Base-by-base conservation (phyloP, 2,329 filamentous ascomycete genomes). In the Hypoxylon sp. region DNA sequence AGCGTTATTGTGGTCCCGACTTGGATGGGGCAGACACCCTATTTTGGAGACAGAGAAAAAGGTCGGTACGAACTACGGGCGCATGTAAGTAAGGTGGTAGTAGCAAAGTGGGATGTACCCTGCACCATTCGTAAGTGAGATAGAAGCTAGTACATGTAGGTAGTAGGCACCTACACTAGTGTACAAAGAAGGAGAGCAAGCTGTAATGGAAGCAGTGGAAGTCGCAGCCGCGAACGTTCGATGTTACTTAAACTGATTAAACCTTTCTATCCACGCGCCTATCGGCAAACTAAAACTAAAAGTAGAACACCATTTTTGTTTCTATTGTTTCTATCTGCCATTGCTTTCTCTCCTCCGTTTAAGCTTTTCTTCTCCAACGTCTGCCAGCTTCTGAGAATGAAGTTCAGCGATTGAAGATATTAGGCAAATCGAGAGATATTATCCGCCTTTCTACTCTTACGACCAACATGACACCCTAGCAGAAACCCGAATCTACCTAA, bases 271-370 rank as follows among this genome's bases (percentile, higher is more conserved):
- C 58, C 56, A 61, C 30, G 30, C 48, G 53, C 60, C 25, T 58
- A 45, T 30, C 60, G 60, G 41, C 32, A 61, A 65, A 52, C 67
- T 70, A 70, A 61, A 65, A 52, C 67, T 70, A 70, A 67, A 69
- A 70, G 60, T 67, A 65, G 34, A 61, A 49, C 32, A 55, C 49
- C 49, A 46, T 58, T 41, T 38, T 48, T n/a, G 7, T 23, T 51
- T n/a, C 53, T 43, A 41, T 58, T 23, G 23, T 45, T 59, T 50
- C 43, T 62, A 55, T 41, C 62, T 46, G n/a, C 28, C 28, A 46
- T 13, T 63, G 43, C 41, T 41, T 56, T 59, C 41, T 38, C 49
- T 21, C 45, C 49, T 34, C 38, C 28, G n/a, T 43, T 48, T 49
- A 32, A 55, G 43, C 28, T 63, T 60, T 51, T 19, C 23, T 58